Evolutionary conservation across 2,329 filamentous ascomycete genomes (phyloP), one percentile per base, ranked within the genome.

Genomic region (Aplosporella prunicola): DNA sequence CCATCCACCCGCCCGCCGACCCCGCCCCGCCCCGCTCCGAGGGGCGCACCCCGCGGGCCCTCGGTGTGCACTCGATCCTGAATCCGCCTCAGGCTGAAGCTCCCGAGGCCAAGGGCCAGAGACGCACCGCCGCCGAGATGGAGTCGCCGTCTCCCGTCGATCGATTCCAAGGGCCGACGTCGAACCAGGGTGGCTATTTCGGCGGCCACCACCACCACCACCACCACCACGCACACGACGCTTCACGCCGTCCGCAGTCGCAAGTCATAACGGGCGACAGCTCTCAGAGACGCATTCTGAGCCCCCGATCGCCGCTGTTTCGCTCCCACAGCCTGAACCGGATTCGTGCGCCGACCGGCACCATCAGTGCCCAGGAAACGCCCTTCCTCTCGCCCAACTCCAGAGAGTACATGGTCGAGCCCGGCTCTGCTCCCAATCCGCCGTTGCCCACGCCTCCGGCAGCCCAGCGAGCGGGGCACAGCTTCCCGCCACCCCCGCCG

Each of bases 231-330:
- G n/a, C 14, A 10, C 9, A 17, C 17, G 25, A 25, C 6, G 38
- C 34, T 9, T 13, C 15, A 11, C 20, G 31, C n/a, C 38, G 32
- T 20, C 18, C 35, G 16, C 32, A 36, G 20, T 26, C 32, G 5
- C 24, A 25, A 5, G 34, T 20, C 25, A n/a, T n/a, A n/a, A n/a
- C 39, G 9, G 25, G 15, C n/a, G 20, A n/a, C 8, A 30, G 33
- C 16, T n/a, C 24, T 43, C 49, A 29, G 32, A 59, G 38, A 62
- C 67, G 68, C 22, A 67, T 74, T n/a, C 51, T 77, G 43, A 76
- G 71, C 9, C 73, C 76, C 1, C 66, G 68, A 45, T 78, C 76
- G 8, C 74, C 75, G 4, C 35, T 67, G 26, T 60, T 62, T 37
- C 68, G 74, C 43, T 63, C 69, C 17, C 61, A 67, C 13, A 76